Base-by-base conservation (phyloP, 176 grass and related monocot species). In the Raddia guianensis region DNA sequence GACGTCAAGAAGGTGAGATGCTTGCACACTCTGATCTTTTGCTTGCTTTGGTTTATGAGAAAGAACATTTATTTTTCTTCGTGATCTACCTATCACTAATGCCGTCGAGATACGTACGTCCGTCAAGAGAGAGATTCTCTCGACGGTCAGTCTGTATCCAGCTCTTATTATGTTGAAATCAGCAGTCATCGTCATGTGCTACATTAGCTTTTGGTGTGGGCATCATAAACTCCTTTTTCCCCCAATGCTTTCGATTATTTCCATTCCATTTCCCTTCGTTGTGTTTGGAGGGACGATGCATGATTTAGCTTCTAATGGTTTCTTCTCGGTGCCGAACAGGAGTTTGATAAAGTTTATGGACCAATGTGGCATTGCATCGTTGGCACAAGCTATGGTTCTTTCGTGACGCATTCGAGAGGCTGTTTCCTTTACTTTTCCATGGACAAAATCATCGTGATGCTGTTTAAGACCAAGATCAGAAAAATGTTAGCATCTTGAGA, bases 391-490 rank as follows among this genome's bases (percentile, higher is more conserved):
- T 93, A 86, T 14, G 91, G 89, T 49, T 97, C 89, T 44, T 97
- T 97, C 27, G 94, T 94, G 42, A 94, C 91, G 2, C 91, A 91
- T 63, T 84, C 89, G 9, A 83, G 42, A 20, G 94, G 94, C 20
- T 82, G 89, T 49, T 97, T 97, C 78, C 84, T 97, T 68, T 97
- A 97, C 83, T 94, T 97, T 76, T 95, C 89, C 43, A 90, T 95
- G 87, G 87, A 90, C 78, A 95, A 95, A 43, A 84, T 95, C 63
- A 82, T 90, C 12, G 93, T 95, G 68, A 88, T 95, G 93, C 69
- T 95, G 59, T 95, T 92, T 54, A 88, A 95, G 80, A 95, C 93
- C 74, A 95, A 90, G 80, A 68, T 95, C 56, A 85, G 86, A 51
- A 79, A 89, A 86, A 80, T 78, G 74, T 37, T 80, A 20, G 49